Base-by-base conservation (phyloP, 2,329 filamentous ascomycete species). In the Capronia coronata region DNA sequence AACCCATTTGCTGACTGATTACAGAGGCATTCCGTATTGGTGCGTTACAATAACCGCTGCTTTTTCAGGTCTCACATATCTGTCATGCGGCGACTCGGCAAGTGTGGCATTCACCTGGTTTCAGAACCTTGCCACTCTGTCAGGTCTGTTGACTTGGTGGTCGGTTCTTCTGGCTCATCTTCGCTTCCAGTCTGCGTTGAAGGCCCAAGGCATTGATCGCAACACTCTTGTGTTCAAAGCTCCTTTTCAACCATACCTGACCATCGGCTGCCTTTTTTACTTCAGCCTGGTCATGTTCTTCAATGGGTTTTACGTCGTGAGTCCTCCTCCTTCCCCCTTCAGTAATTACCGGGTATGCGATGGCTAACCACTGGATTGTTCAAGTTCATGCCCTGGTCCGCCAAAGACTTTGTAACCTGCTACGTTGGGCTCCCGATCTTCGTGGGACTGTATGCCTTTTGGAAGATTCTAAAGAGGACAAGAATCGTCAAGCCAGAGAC, bases 251-350 rank as follows among this genome's bases (percentile, higher is more conserved):
- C 74, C 73, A 3, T 75, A 81, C 59, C 75, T 78, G 0, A 83
- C 85, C 0, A 87, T 75, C 59, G 78, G 81, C 37, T 79, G 78
- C 0, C 66, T 86, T 2, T 13, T 53, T 0, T 60, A 64, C 68
- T 76, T 63, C 51, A 76, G 71, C 59, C 66, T 78, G 29, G 65
- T 82, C 18, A 81, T 86, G 43, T 63, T 87, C 2, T 73, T 87
- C 46, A 87, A 84, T 13, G 77, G 80, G 81, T 87, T 64, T 40
- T 58, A 60, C 3, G 59, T 62, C 0, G n/a, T n/a, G n/a, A n/a
- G n/a, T n/a, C n/a, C n/a, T n/a, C n/a, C n/a, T n/a, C n/a, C n/a
- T n/a, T n/a, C n/a, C n/a, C n/a, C n/a, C n/a, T n/a, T n/a, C n/a
- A n/a, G n/a, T n/a, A n/a, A n/a, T n/a, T n/a, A n/a, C n/a, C n/a